Evolutionary conservation across 1,284 basidiomycete species (phyloP).

Genomic region (Ganoderma meredithae): DNA sequence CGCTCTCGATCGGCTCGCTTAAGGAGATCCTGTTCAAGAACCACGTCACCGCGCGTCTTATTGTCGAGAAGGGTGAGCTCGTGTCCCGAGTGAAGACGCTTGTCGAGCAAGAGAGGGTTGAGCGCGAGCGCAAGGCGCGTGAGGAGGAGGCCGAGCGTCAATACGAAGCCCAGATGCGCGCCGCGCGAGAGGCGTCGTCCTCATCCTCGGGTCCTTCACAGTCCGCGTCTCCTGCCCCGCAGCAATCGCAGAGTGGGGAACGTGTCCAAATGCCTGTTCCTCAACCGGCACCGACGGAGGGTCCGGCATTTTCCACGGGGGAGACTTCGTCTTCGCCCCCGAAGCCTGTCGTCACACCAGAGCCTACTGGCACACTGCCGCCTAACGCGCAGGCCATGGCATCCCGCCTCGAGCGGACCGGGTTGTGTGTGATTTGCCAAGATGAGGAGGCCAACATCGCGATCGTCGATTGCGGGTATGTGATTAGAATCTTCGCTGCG

Average conservation of each 20-base stretch:
- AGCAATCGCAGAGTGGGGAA: background rate
- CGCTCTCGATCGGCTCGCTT: slow-evolving; percentile 69
- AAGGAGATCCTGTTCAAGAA: slow-evolving; percentile 82
- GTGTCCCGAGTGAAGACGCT: slow-evolving; percentile 72
- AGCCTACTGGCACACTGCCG: slow-evolving; percentile 32
- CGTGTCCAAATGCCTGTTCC: slow-evolving; percentile 12
- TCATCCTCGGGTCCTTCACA: background rate
- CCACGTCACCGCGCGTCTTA: slow-evolving; percentile 65
- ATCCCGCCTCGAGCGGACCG: slow-evolving; percentile 64
- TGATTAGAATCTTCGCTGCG: slow-evolving; percentile 27
- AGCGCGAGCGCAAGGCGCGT: slow-evolving; percentile 55
- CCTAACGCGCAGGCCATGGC: slow-evolving; percentile 45
- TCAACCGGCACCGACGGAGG: slow-evolving; percentile 1
- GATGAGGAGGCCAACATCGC: slow-evolving; percentile 92
- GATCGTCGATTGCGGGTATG: slow-evolving; percentile 91
- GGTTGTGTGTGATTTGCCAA: slow-evolving; percentile 89
- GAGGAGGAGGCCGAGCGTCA: slow-evolving; percentile 55
- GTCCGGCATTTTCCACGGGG: slow-evolving; percentile 4
- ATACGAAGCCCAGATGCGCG: slow-evolving; percentile 43
- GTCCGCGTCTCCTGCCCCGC: background rate
- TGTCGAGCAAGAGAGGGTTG: slow-evolving; percentile 69
- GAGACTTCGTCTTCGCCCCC: slow-evolving; percentile 25
- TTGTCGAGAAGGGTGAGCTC: slow-evolving; percentile 79
- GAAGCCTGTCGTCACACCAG: slow-evolving; percentile 33
- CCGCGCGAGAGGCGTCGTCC: slow-evolving; percentile 44